Percentiles rank a stretch among this genome's conserved stretches.
These are phyloP conservation scores for Centaurea solstitialis DNA, from an alignment of 129 eudicot species.

Conservation along the genomic window DNA sequence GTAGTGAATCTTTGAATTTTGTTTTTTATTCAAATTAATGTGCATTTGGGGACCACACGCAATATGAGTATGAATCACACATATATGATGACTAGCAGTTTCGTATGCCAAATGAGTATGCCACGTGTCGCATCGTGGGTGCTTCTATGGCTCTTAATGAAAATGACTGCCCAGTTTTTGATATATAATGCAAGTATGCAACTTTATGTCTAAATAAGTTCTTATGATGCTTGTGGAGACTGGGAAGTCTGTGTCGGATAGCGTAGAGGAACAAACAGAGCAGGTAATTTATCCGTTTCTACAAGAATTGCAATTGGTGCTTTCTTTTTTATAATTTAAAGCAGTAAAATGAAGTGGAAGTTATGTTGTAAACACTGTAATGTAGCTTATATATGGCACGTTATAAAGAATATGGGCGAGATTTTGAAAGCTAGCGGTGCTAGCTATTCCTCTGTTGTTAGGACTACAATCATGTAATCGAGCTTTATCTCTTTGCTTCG, in stretches of 20 bases:
- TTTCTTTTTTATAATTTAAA: background rate
- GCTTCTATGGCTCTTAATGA: no score
- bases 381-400: slow-evolving; percentile 39
- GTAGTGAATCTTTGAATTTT: no score
- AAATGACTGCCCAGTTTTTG: no score
- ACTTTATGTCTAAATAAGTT: slow-evolving; percentile 3
- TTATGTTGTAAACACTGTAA: background rate
- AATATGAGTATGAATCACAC: no score
- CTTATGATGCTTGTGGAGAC: slow-evolving; percentile 56
- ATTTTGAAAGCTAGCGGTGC: slow-evolving; percentile 92
- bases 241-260: slow-evolving; percentile 73
- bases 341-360: background rate
- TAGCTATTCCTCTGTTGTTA: slow-evolving; percentile 87
- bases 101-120: no score
- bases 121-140: no score
- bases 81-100: no score
- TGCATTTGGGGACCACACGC: no score
- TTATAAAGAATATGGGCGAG: slow-evolving; percentile 96
- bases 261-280: slow-evolving; percentile 93
- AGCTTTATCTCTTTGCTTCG: background rate
- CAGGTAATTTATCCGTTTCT: slow-evolving; percentile 54
- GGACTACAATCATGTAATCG: slow-evolving; percentile 85
- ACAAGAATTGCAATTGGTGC: background rate
- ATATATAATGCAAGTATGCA: background rate
- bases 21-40: no score